A percentile compares a stretch with the other conserved stretches of the same genome.
phyloP scores from a whole-genome alignment of 768 basidiomycete genomes.

The Pulveroboletus sp. region DNA sequence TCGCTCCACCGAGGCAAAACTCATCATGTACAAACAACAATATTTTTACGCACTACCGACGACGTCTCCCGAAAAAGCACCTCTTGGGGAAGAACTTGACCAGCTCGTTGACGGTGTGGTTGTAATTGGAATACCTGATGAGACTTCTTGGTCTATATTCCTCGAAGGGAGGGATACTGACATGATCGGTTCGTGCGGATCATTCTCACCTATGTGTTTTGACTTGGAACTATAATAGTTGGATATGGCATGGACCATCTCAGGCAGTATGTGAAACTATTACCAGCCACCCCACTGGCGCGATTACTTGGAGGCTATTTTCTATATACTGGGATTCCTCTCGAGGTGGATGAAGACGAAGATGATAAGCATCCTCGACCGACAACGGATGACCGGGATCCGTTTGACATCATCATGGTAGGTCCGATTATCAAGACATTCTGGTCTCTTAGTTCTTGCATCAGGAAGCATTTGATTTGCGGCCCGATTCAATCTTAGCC shows the following conservation, averaged over 20 bases:
- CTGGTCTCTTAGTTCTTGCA: conserved; percentile 7
- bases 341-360: conserved; percentile 37
- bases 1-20: conserved; percentile 69
- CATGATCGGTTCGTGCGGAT: conserved; percentile 52
- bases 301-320: conserved; percentile 66
- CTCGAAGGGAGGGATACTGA: conserved; percentile 73
- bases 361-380: conserved; percentile 9
- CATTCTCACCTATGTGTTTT: background rate
- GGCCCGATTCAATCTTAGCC: conserved; percentile 59
- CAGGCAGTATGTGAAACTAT: conserved; percentile 57
- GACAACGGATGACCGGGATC: conserved; percentile 41
- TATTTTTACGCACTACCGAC: conserved; percentile 60
- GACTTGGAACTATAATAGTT: conserved; percentile 36
- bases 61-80: conserved; percentile 38
- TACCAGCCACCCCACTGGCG: conserved; percentile 57
- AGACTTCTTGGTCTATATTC: conserved; percentile 75
- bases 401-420: conserved; percentile 62
- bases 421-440: conserved; percentile 17
- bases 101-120: conserved; percentile 72
- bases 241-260: conserved; percentile 57
- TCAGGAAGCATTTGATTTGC: conserved; percentile 52
- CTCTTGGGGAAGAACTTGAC: conserved; percentile 59
- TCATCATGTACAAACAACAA: conserved; percentile 60
- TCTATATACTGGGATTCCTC: conserved; percentile 47
- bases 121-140: conserved; percentile 70